Conservation (phyloP, 371 early-diverging fungal species). For the Coemansia sp. region DNA sequence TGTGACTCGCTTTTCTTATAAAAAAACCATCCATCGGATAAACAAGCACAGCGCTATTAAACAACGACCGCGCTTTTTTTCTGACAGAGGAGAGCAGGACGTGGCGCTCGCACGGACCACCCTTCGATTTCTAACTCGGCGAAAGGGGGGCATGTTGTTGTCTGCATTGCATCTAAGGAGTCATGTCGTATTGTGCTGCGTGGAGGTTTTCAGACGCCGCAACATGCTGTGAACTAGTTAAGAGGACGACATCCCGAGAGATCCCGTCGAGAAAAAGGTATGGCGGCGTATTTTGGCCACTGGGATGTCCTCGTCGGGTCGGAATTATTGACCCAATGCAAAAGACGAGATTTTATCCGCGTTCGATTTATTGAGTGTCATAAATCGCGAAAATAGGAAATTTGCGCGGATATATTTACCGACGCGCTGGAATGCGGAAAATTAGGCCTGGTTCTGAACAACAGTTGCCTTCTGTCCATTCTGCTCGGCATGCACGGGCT, state of each 20-base stretch:
- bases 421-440: too few species aligned
- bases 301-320: background rate
- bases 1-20: background rate
- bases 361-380: background rate
- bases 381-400: background rate
- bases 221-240: background rate
- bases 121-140: conserved; percentile 7
- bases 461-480: conserved; percentile 39
- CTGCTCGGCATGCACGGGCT: conserved; percentile 26
- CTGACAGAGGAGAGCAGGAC: conserved; percentile 1
- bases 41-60: too few species aligned
- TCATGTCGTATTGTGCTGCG: conserved; percentile 3
- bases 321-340: too few species aligned
- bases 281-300: conserved; percentile 7
- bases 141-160: background rate
- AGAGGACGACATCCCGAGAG: too few species aligned
- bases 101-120: conserved; percentile 1
- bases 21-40: too few species aligned
- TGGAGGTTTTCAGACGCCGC: conserved; percentile 3
- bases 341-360: background rate
- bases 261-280: too few species aligned
- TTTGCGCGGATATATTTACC: background rate
- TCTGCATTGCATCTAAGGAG: conserved; percentile 3
- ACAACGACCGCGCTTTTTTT: background rate
- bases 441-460: conserved; percentile 44